A percentile compares a stretch with the other conserved stretches of the same genome.
These are phyloP conservation scores for Pythium brassicae DNA, from an alignment of 352 stramenopile genomes.

Conservation along the genomic window DNA sequence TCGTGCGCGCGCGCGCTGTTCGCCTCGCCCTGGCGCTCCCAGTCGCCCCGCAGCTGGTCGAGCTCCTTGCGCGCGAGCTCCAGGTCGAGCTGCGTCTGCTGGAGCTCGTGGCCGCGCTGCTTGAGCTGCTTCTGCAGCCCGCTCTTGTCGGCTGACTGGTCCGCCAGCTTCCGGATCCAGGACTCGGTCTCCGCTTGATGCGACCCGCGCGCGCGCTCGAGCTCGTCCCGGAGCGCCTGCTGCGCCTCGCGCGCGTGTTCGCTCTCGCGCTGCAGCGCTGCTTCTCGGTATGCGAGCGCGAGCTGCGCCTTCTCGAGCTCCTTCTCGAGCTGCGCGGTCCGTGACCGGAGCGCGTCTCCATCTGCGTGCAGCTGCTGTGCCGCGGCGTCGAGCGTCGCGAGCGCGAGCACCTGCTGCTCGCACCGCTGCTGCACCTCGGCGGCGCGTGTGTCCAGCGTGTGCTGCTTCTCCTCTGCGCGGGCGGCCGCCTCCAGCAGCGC, in stretches of 20 bases:
- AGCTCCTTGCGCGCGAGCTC: conserved; percentile 44
- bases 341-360: conserved; percentile 27
- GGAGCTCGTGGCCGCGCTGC: conserved; percentile 26
- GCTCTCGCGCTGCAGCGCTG: conserved; percentile 26
- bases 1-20: conserved; percentile 23
- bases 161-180: conserved; percentile 60
- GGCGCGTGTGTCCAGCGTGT: conserved; percentile 29
- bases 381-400: conserved; percentile 33
- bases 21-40: conserved; percentile 23
- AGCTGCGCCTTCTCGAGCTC: conserved; percentile 55
- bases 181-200: conserved; percentile 50
- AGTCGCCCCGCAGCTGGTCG: conserved; percentile 32
- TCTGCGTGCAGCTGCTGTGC: conserved; percentile 17
- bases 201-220: conserved; percentile 25
- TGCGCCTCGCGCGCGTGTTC: conserved; percentile 25
- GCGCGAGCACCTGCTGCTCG: conserved; percentile 31
- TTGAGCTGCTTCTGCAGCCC: conserved; percentile 53
- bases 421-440: conserved; percentile 30
- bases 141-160: conserved; percentile 55
- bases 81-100: conserved; percentile 30
- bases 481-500: conserved; percentile 39
- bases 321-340: conserved; percentile 26
- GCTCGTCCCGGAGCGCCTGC: conserved; percentile 31
- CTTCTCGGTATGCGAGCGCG: conserved; percentile 41
- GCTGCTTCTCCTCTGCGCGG: conserved; percentile 54